Conservation (phyloP, 352 stramenopile genomes). For the Pythium sukuiense region DNA sequence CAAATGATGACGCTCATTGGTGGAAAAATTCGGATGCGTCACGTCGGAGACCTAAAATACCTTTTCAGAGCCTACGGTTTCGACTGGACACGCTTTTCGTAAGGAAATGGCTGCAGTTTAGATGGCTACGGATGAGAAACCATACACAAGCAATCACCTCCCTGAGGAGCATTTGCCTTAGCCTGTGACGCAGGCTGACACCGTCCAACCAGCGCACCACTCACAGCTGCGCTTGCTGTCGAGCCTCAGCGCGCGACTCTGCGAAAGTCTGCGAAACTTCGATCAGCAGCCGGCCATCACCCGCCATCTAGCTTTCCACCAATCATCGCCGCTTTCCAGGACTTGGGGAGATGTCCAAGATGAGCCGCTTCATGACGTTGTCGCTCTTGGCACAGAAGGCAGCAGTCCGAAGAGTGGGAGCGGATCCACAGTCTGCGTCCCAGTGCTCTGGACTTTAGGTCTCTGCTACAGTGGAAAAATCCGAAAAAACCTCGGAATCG, state of each 20-base stretch:
- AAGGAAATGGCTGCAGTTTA: not conserved
- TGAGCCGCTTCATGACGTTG: not conserved
- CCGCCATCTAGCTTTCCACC: constrained; percentile 3
- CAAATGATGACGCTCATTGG: not conserved
- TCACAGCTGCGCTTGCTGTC: not conserved
- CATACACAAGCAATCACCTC: not conserved
- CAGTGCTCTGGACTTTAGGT: not conserved
- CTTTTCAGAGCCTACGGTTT: constrained; percentile 3
- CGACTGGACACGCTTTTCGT: not conserved
- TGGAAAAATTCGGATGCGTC: not conserved
- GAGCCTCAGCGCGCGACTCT: not conserved
- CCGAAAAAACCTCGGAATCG: not conserved
- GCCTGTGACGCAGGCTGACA: not conserved
- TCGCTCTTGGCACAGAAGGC: constrained; percentile 5
- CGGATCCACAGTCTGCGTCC: not conserved
- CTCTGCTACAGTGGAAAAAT: not conserved
- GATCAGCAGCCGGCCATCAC: not conserved
- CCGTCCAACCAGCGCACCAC: not conserved
- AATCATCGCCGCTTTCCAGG: constrained; percentile 2
- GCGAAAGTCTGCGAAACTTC: constrained; percentile 6
- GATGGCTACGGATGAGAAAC: not conserved
- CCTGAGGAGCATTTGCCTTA: not conserved
- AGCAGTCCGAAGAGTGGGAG: constrained; percentile 2
- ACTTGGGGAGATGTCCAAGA: not conserved
- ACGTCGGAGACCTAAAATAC: not conserved